Conservation (phyloP, 2,329 filamentous ascomycete species). For the Aspergillus clavatus region DNA sequence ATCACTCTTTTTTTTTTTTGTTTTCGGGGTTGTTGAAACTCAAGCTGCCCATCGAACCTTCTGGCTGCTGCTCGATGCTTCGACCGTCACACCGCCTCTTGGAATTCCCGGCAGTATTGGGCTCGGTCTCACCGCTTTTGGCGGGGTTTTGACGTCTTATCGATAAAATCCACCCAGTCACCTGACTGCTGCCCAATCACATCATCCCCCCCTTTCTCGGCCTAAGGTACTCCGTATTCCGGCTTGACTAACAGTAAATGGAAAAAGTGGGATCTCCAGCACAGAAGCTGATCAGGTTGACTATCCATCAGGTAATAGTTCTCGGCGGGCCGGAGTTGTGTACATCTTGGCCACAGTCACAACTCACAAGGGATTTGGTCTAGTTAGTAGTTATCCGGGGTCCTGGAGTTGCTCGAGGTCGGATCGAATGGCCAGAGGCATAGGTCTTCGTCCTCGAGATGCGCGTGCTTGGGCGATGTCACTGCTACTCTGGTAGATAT, state of each 20-base stretch:
- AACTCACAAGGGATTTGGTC: too few species aligned
- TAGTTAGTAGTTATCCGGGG: too few species aligned
- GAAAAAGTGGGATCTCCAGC: not conserved
- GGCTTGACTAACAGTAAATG: not conserved
- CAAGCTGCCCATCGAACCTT: conserved; percentile 34
- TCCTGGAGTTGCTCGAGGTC: too few species aligned
- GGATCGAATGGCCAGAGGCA: too few species aligned
- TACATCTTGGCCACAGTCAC: not conserved
- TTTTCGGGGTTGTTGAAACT: not conserved
- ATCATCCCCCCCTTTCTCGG: too few species aligned
- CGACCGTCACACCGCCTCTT: conserved; percentile 24
- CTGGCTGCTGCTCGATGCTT: conserved; percentile 31
- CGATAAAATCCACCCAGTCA: conserved; percentile 9
- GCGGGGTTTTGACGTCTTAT: conserved; percentile 18
- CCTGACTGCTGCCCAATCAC: not conserved
- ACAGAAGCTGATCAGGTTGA: too few species aligned
- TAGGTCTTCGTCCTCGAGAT: too few species aligned
- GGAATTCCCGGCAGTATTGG: conserved; percentile 17
- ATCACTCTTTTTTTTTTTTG: not conserved
- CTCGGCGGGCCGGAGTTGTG: not conserved
- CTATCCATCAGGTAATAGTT: not conserved
- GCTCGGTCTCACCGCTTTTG: conserved; percentile 8
- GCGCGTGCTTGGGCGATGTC: too few species aligned
- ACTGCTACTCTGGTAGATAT: too few species aligned
- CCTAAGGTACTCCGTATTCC: not conserved